A percentile compares a stretch with the other conserved stretches of the same genome.
Conservation (phyloP, 2,329 filamentous ascomycete species). For the Verticillium alfalfae region DNA sequence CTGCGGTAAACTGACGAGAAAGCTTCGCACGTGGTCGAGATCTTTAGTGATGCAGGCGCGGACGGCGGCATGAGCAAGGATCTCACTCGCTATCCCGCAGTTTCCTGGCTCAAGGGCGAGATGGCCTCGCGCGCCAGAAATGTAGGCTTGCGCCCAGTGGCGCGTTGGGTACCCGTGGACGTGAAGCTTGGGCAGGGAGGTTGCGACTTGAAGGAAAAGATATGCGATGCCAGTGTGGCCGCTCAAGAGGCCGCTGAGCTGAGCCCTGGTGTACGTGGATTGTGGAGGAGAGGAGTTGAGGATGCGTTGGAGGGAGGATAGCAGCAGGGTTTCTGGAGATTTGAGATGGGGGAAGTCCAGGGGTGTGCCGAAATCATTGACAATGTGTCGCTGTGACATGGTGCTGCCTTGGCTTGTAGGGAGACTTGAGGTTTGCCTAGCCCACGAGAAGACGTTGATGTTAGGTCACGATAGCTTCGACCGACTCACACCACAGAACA, state of each 20-base stretch:
- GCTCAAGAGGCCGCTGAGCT: constrained; percentile 41
- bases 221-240: constrained; percentile 53
- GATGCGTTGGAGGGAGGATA: constrained; percentile 27
- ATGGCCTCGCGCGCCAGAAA: constrained; percentile 29
- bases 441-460: neutral
- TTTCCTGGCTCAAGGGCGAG: constrained; percentile 30
- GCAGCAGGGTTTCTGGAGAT: constrained; percentile 19
- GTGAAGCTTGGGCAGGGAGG: constrained; percentile 32
- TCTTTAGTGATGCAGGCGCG: constrained; percentile 35
- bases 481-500: neutral
- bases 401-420: neutral
- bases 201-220: constrained; percentile 45
- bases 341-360: neutral
- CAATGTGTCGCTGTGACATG: constrained; percentile 20
- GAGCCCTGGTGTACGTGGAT: constrained; percentile 22
- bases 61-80: constrained; percentile 38
- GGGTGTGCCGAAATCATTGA: constrained; percentile 18
- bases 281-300: constrained; percentile 28
- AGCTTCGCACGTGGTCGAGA: constrained; percentile 25
- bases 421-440: neutral
- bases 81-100: constrained; percentile 46
- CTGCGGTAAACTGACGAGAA: constrained; percentile 32
- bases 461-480: neutral
- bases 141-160: constrained; percentile 43
- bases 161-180: constrained; percentile 33